A percentile compares a stretch with the other conserved stretches of the same genome.
These are phyloP conservation scores for Phytophthora chlamydospora DNA, from an alignment of 352 stramenopile species.

Conservation along the genomic window DNA sequence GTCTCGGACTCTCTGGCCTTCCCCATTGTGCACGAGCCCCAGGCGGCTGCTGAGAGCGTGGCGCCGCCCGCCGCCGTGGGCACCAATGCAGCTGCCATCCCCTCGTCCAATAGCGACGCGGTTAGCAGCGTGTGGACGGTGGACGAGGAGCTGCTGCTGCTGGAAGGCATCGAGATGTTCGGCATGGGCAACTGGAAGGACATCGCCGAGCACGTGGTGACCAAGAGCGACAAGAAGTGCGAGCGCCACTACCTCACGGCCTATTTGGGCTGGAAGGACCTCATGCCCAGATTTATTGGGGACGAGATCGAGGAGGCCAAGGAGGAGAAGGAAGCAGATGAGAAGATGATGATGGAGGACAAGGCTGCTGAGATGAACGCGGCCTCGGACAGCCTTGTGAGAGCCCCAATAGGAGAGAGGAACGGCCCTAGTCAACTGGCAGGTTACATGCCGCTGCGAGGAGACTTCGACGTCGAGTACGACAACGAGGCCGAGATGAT, in stretches of 20 bases:
- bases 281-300: slow-evolving; percentile 70
- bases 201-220: slow-evolving; percentile 87
- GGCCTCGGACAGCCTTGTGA: slow-evolving; percentile 21
- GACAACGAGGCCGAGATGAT: slow-evolving; percentile 97
- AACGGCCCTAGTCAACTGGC: slow-evolving; percentile 49
- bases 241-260: slow-evolving; percentile 88
- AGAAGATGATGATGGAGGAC: slow-evolving; percentile 33
- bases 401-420: slow-evolving; percentile 25
- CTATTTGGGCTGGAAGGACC: slow-evolving; percentile 70
- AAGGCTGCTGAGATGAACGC: slow-evolving; percentile 33
- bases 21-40: slow-evolving; percentile 65
- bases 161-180: slow-evolving; percentile 96
- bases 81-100: slow-evolving; percentile 27
- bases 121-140: slow-evolving; percentile 84
- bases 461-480: slow-evolving; percentile 98
- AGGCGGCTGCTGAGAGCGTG: slow-evolving; percentile 8
- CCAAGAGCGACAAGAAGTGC: slow-evolving; percentile 90
- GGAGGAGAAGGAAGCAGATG: slow-evolving; percentile 15
- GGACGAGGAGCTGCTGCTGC: slow-evolving; percentile 95
- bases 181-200: slow-evolving; percentile 98
- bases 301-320: slow-evolving; percentile 43
- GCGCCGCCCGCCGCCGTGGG: slow-evolving; percentile 18
- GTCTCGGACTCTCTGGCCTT: slow-evolving; percentile 87
- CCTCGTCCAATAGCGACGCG: slow-evolving; percentile 5
- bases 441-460: slow-evolving; percentile 96